phyloP scores from a whole-genome alignment of 1,284 basidiomycete species.

The Pascua sp. region DNA sequence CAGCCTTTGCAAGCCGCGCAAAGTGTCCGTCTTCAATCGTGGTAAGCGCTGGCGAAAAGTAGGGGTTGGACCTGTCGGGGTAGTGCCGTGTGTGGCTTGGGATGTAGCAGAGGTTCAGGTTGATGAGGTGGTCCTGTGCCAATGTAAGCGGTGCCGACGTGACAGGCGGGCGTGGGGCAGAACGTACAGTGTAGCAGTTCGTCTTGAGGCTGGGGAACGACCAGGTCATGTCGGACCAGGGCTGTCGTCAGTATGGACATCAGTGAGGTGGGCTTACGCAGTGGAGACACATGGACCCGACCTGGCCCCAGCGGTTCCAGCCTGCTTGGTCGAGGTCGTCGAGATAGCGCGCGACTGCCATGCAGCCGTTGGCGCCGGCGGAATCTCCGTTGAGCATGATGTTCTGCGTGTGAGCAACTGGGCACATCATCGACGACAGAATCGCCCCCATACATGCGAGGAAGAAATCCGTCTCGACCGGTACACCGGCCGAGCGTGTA shows the following conservation, averaged over 20 bases:
- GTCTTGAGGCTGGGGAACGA: slow-evolving; percentile 9
- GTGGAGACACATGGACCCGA: slow-evolving; percentile 1
- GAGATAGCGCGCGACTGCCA: slow-evolving; percentile 14
- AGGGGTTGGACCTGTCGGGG: slow-evolving; percentile 1
- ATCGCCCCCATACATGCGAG: too few species aligned
- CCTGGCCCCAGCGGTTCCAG: slow-evolving; percentile 4
- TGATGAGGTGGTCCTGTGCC: slow-evolving; percentile 11
- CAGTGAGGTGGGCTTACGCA: not conserved
- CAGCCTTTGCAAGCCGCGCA: slow-evolving; percentile 8
- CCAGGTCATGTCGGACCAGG: slow-evolving; percentile 13
- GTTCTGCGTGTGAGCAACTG: slow-evolving; percentile 7
- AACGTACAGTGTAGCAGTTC: slow-evolving; percentile 13
- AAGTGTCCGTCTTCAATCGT: slow-evolving; percentile 7
- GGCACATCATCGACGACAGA: too few species aligned
- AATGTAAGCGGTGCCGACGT: not conserved
- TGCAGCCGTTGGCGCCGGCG: slow-evolving; percentile 11
- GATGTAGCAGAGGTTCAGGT: slow-evolving; percentile 4
- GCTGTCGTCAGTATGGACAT: slow-evolving; percentile 1
- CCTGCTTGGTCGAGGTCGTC: slow-evolving; percentile 11
- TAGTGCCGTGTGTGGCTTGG: slow-evolving; percentile 8
- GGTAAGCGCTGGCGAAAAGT: slow-evolving; percentile 14
- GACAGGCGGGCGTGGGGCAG: too few species aligned
- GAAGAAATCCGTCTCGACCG: too few species aligned
- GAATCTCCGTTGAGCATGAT: slow-evolving; percentile 13
- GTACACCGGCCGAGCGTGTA: too few species aligned